A percentile compares a stretch with the other conserved stretches of the same genome.
Evolutionary conservation across 2,329 filamentous ascomycete species (phyloP).

Genomic region (Paecilomyces fulvus): DNA sequence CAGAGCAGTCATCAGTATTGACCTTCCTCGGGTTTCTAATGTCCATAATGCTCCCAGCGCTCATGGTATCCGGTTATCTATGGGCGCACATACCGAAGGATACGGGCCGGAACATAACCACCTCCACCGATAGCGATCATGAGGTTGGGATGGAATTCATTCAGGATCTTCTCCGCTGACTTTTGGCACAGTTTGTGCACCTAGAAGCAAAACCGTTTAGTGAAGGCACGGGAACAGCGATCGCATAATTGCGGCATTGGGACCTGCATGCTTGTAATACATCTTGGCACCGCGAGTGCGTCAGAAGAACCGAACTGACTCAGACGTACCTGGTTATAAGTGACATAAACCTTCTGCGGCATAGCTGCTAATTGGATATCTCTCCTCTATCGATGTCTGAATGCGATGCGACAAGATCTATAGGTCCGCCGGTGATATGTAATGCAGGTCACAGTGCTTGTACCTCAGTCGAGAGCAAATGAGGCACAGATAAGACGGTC

Average conservation of each 20-base stretch:
- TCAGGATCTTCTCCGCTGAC: constrained; percentile 70
- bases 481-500: neutral
- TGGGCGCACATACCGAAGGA: constrained; percentile 57
- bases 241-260: neutral
- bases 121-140: constrained; percentile 98
- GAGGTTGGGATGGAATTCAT: constrained; percentile 81
- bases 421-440: neutral
- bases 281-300: neutral
- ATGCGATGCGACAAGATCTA: neutral
- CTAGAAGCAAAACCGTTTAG: constrained; percentile 39
- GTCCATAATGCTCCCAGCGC: neutral
- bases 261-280: neutral
- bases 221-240: neutral
- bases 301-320: neutral
- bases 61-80: neutral
- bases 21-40: neutral
- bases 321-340: constrained; percentile 73
- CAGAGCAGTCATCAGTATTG: constrained; percentile 3
- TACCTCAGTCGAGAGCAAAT: neutral
- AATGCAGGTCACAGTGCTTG: neutral
- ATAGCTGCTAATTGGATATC: constrained; percentile 42
- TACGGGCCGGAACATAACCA: constrained; percentile 93
- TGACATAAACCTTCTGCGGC: constrained; percentile 81
- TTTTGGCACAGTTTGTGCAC: constrained; percentile 96
- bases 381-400: neutral